Base-by-base conservation (phyloP, 352 stramenopile genomes). In the Globisporangium orthogonon region DNA sequence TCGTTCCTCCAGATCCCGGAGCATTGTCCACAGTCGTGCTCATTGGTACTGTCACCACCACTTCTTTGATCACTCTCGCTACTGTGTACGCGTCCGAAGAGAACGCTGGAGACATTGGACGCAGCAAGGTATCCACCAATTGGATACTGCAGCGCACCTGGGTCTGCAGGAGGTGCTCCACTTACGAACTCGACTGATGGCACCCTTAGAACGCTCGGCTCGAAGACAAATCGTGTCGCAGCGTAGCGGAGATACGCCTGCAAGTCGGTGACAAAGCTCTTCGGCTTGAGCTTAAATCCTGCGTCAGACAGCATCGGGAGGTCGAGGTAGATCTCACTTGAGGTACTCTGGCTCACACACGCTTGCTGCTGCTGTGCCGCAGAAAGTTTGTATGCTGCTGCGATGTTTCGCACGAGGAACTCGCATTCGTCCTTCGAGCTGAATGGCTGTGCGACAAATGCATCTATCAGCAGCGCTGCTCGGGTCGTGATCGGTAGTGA, bases 161-260 rank as follows among this genome's bases (percentile, higher is more conserved):
- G 60, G 15, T 10, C 55, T n/a, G 47, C n/a, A 11, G 35, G 44
- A 1, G 55, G 39, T 37, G 58, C 29, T 30, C 14, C 30, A 52
- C 41, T 28, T 17, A 53, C 17, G 13, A 48, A 58, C 40, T 48
- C 9, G 58, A 46, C 7, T 54, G 61, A 31, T 13, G 45, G 0
- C 7, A 55, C 7, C 51, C 61, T 56, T 0, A 88, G 46, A 1
- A 85, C 54, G 1, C 23, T 58, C 11, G 72, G 67, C 51, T 88
- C 78, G 39, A 76, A 88, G 0, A 64, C 63, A 29, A 83, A 85
- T 52, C 81, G 83, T 5, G 78, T 81, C 17, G 74, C 78, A 2
- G 57, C 58, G 46, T 88, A 81, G 9, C 63, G 66, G 30, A 88
- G 37, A 49, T 82, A 86, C 2, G 64, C 60, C 41, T 88, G 75